phyloP scores from a whole-genome alignment of 108 stramenopile species.

The Epithemia pelagica region DNA sequence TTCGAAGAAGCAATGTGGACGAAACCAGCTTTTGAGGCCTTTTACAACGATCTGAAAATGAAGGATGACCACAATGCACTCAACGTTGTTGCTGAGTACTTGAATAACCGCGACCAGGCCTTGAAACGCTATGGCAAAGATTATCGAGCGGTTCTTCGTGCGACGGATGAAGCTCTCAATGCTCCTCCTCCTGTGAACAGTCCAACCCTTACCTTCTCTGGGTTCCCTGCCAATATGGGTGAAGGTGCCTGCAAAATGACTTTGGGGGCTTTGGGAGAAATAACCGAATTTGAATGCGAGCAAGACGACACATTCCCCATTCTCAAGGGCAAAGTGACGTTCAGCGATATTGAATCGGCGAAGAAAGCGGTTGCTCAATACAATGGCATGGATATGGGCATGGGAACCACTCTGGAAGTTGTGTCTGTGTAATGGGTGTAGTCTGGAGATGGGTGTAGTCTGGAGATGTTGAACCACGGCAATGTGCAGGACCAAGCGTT shows the following conservation, averaged over 20 bases:
- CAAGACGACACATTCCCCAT: slow-evolving; percentile 55
- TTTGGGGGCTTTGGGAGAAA: slow-evolving; percentile 66
- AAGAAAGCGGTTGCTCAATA: slow-evolving; percentile 80
- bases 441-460: no score
- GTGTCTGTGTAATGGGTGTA: slow-evolving; percentile 46
- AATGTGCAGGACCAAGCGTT: no score
- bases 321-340: slow-evolving; percentile 70
- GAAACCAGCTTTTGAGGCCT: slow-evolving; percentile 64
- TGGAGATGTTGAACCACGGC: no score
- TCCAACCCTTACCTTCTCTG: slow-evolving; percentile 59
- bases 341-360: slow-evolving; percentile 71
- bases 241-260: slow-evolving; percentile 73
- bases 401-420: slow-evolving; percentile 65
- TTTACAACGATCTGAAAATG: slow-evolving; percentile 55
- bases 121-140: slow-evolving; percentile 45
- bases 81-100: slow-evolving; percentile 75
- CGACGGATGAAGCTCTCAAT: slow-evolving; percentile 52
- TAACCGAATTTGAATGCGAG: slow-evolving; percentile 60
- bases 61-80: slow-evolving; percentile 68
- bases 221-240: slow-evolving; percentile 86
- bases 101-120: slow-evolving; percentile 59
- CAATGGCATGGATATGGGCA: slow-evolving; percentile 89
- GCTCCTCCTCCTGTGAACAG: slow-evolving; percentile 64
- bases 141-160: slow-evolving; percentile 42
- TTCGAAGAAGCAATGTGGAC: slow-evolving; percentile 82